Base-by-base conservation (phyloP, 2,329 filamentous ascomycete genomes). In the Penicillium nordicum region DNA sequence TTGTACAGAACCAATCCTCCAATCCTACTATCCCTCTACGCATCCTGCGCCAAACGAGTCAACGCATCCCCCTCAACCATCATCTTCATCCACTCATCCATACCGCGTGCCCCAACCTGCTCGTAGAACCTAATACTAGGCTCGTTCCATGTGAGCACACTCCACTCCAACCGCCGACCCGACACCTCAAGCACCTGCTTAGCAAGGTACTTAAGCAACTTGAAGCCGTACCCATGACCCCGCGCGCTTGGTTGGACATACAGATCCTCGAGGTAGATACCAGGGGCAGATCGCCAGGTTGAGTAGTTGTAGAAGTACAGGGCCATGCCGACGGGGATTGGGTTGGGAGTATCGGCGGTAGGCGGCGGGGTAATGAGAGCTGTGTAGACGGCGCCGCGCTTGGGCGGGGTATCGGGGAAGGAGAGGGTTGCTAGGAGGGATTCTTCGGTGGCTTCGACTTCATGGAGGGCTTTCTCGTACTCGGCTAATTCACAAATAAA, bases 241-340 rank as follows among this genome's bases (percentile, higher is more conserved):
- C 94, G 81, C 66, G 88, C 86, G 43, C 78, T 77, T 1, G 85
- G 82, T 64, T 85, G 81, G 40, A 99, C 90, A 68, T 88, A 96
- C n/a, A 97, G 79, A 70, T 97, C 93, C 74, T 97, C 93, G 37
- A 97, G 86, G 74, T 95, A 96, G 69, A 99, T 89, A 3, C 93
- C 93, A 0, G 92, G 85, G 44, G 84, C 84, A n/a, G 89, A 84
- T 9, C 89, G 84, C 94, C 94, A 97, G 0, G 93, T 97, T 69
- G 87, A 91, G 77, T 96, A 97, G 76, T 93, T 97, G 80, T 93
- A 92, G 74, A 96, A 97, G 78, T 92, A 97, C 40, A 97, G 76
- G 1, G 92, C 92, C 83, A 97, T 90, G 46, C 88, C 91, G 0
- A 85, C 89, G 73, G 84, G 69, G 55, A 59, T 45, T 32, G 73